Percentiles rank a stretch among this genome's conserved stretches.
Evolutionary conservation across 345 rosid species (phyloP).

Genomic region (Psidium guajava): DNA sequence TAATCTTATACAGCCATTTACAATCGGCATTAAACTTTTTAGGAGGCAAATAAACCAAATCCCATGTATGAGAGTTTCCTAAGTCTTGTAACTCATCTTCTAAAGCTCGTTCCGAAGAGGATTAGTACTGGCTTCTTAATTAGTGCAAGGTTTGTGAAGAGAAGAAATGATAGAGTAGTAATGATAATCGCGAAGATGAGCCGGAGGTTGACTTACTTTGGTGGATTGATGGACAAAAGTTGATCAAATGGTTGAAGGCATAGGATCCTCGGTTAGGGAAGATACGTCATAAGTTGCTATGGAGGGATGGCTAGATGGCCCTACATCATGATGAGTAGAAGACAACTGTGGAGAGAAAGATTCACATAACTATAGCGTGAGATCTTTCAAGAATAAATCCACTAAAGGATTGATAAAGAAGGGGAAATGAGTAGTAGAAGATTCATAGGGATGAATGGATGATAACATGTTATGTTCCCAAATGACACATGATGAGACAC

Average conservation of each 20-base stretch:
- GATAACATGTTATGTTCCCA: neutral
- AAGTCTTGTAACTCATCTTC: neutral
- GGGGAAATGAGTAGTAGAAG: neutral
- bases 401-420: neutral
- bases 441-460: neutral
- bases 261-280: fast-evolving
- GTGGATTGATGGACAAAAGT: neutral
- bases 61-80: neutral
- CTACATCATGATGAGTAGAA: neutral
- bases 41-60: neutral
- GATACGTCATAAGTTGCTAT: neutral
- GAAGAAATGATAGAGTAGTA: neutral
- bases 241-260: neutral
- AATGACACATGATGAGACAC: neutral
- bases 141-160: neutral
- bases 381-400: neutral
- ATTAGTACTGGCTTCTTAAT: neutral
- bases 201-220: neutral
- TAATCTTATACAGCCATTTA: too few species aligned
- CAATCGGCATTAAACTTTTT: neutral
- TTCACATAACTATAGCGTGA: neutral
- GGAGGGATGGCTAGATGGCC: neutral
- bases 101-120: neutral
- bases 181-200: neutral
- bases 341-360: neutral